Base-by-base conservation (phyloP, 2,329 filamentous ascomycete genomes). In the Passalora sequoiae region DNA sequence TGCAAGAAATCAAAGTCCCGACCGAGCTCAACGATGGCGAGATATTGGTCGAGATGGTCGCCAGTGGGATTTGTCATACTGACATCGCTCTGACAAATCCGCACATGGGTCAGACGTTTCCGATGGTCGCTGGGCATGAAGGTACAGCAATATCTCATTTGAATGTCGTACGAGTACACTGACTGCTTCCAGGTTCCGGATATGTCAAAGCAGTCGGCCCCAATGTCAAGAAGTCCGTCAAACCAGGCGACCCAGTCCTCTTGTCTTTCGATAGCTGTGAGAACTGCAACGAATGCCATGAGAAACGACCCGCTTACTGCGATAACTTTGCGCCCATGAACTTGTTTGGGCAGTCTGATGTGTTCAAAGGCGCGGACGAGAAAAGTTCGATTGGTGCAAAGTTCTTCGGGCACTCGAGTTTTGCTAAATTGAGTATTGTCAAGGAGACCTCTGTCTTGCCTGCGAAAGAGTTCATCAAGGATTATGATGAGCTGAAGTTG, bases 161-260 rank as follows among this genome's bases (percentile, higher is more conserved):
- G 25, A 3, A 12, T 17, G 13, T 2, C 8, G 17, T 36, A n/a
- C 12, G 24, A 12, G 24, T 25, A 19, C 10, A 24, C 40, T 49
- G 24, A 38, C 24, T 19, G 25, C n/a, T 43, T 6, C 5, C 30
- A 58, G 55, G 56, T 13, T 54, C 71, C 1, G 72, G 73, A 1
- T 66, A 71, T 28, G 70, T 77, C 12, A 62, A 65, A 42, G 55
- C 61, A 19, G 54, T 70, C 21, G 70, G 70, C 1, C 56, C 58
- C 1, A 59, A 59, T 0, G 60, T 69, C n/a, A 54, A 25, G 8
- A 54, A 54, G 19, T 33, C 44, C n/a, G 10, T 58, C 13, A 41
- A 44, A 36, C 40, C 50, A 16, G 54, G 57, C 13, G 53, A 57
- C 36, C 50, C 54, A 16, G 51, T 58, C 6, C 38, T 60, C 6